Evolutionary conservation across 306 rosid species (phyloP), one percentile per base, ranked within the genome.

Genomic region (Dryas drummondii): DNA sequence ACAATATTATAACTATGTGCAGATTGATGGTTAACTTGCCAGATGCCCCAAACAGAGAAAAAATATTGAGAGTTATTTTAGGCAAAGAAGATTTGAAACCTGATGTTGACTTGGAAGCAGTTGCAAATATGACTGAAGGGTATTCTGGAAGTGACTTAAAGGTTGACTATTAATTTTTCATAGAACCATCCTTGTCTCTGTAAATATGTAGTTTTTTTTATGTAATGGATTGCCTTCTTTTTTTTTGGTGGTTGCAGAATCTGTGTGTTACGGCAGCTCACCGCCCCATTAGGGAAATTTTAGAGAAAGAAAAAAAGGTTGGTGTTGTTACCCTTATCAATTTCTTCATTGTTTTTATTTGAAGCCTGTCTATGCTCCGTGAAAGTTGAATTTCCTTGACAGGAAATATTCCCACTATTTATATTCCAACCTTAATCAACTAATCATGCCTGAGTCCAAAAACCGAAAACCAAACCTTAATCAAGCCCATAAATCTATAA

Each of bases 11-110:
- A 54, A 15, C 64, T 66, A 49, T 71, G 63, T 83, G 83, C 80
- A 94, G 98, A 80, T 88, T 94, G 89, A 94, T 94, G 98, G 94
- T 94, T 76, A 88, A 88, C 80, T 86, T 94, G 85, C 98, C 98
- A 48, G 98, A 88, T 78, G 86, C 91, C 60, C 66, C 86, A 19
- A 94, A 94, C 66, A 86, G 98, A 81, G 96, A 84, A 53, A 94
- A 91, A 78, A 94, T 94, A 81, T 68, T 94, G 5, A 72, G 85
- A 65, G 98, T 94, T 63, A 86, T 94, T 72, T 79, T 94, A 79
- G 97, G 93, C 22, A 94, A 91, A 76, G 98, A 94, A 84, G 97
- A 94, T 52, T 75, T 94, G 79, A 88, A 85, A 9, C 73, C 91
- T 27, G 97, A 87, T 67, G 89, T 91, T 76, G 91, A 90, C 73